Evolutionary conservation across 768 basidiomycete species (phyloP), one percentile per base, ranked within the genome.

Genomic region (Boletus vermiculosoides): DNA sequence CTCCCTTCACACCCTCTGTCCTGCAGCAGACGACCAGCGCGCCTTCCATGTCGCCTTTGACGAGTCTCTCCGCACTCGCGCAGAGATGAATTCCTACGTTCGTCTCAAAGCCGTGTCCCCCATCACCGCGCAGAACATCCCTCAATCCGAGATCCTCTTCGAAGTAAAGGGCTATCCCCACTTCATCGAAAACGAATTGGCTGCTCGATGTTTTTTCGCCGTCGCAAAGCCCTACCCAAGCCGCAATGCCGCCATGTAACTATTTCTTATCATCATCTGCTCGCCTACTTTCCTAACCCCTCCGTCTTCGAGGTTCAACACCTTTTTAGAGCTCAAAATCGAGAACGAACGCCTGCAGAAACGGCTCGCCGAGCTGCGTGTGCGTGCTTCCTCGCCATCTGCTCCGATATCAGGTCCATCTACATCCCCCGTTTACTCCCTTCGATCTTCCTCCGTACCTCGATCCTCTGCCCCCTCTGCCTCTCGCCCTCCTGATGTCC

Each of bases 311-410:
- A 90, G 90, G 81, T 72, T 90, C 31, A 83, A 87, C 60, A 83
- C 85, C 1, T 83, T 86, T 62, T 64, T 97, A 36, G 94, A 96
- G 66, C 81, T 96, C 49, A 94, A 93, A 71, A 77, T 87, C 54
- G 92, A 95, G 74, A 94, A 97, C 70, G 88, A 92, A 70, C 81
- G 85, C 15, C 72, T 97, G 41, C 80, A 88, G 61, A 81, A 82
- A 57, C 84, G 85, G 28, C 71, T 88, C 34, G 68, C 73, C 2
- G 79, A 81, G 42, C 69, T 80, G 23, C 74, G 75, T n/a, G 60
- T 66, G 18, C 59, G 61, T 22, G 61, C 60, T 2, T 49, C 68
- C 25, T 64, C 64, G 0, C 56, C 64, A n/a, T 52, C 66, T 42
- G 40, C 54, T 45, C 51, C 57, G 39, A 50, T 55, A 41, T 48